Percentiles rank a stretch among this genome's conserved stretches.
phyloP scores from a whole-genome alignment of 2,329 filamentous ascomycete species.

The Aspergillus chevalieri region DNA sequence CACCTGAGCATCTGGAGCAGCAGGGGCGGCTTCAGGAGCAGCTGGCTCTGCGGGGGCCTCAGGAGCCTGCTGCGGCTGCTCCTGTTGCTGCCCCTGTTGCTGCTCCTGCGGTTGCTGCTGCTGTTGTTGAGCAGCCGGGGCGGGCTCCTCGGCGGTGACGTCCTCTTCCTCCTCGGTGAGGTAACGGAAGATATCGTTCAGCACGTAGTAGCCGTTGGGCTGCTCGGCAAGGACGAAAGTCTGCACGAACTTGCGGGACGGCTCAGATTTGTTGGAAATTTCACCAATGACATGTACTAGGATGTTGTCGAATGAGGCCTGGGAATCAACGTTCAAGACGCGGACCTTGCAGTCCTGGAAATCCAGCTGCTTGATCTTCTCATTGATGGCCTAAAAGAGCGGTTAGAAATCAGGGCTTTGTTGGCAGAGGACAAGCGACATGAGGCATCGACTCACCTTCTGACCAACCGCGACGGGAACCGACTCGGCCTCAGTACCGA shows the following conservation, averaged over 20 bases:
- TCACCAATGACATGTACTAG: conserved; percentile 97
- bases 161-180: conserved; percentile 70
- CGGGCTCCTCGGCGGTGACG: conserved; percentile 42
- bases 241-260: conserved; percentile 94
- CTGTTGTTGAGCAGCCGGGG: conserved; percentile 20
- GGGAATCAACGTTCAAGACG: conserved; percentile 94
- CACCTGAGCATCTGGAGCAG: conserved; percentile 30
- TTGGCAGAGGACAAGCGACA: background rate
- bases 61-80: conserved; percentile 26
- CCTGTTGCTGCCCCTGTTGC: conserved; percentile 1
- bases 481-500: conserved; percentile 83
- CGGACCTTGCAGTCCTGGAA: conserved; percentile 98
- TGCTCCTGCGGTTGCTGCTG: conserved; percentile 12
- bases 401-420: conserved; percentile 3
- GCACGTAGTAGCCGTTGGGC: conserved; percentile 93
- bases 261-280: conserved; percentile 86
- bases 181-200: conserved; percentile 97
- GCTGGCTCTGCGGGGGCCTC: conserved; percentile 42
- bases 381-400: conserved; percentile 69
- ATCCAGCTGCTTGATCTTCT: conserved; percentile 85
- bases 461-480: conserved; percentile 81
- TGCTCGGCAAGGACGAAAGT: conserved; percentile 96
- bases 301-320: conserved; percentile 87
- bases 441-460: conserved; percentile 57
- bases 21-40: conserved; percentile 23